Evolutionary conservation across 108 stramenopile genomes (phyloP), one percentile per base, ranked within the genome.

Genomic region (Nitzschia palea): DNA sequence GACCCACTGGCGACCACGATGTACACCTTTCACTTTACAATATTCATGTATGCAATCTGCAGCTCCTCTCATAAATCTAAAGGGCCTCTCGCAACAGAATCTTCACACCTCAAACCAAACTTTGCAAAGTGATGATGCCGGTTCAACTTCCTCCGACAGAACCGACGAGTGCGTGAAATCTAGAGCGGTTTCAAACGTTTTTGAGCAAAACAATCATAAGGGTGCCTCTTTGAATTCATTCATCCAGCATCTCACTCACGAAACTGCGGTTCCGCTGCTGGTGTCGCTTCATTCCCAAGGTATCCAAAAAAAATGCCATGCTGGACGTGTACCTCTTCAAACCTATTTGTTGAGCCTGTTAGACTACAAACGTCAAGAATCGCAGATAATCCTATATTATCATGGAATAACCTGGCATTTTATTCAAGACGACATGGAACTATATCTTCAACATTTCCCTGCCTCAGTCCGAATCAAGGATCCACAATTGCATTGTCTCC

Each of bases 281-380:
- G 4, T 20, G 15, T 20, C 47, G 4, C 22, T 48, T 12, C 22
- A 48, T 18, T 20, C 47, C n/a, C 9, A 48, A 18, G 47, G 17
- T 4, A 20, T 18, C 5, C 8, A 4, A 18, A 18, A 48, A 18
- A 10, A 48, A 4, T 48, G 47, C 18, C 47, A 10, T 48, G 12
- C 37, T 12, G 47, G 47, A 18, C 47, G 47, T n/a, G 4, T 48
- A n/a, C 47, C 47, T 4, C 8, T 48, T 48, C 47, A 48, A 18
- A 20, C 47, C 47, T 48, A 48, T 48, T 48, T 48, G n/a, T 18
- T 48, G 15, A 48, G 47, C 22, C 22, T 48, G 47, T 48, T 48
- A 20, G 47, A 48, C 22, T 48, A 18, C 22, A 12, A 18, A n/a
- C 47, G 47, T 20, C 15, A 48, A 20, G 18, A 48, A 18, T 20